phyloP scores from a whole-genome alignment of 768 basidiomycete species.

The Mycena rosella region DNA sequence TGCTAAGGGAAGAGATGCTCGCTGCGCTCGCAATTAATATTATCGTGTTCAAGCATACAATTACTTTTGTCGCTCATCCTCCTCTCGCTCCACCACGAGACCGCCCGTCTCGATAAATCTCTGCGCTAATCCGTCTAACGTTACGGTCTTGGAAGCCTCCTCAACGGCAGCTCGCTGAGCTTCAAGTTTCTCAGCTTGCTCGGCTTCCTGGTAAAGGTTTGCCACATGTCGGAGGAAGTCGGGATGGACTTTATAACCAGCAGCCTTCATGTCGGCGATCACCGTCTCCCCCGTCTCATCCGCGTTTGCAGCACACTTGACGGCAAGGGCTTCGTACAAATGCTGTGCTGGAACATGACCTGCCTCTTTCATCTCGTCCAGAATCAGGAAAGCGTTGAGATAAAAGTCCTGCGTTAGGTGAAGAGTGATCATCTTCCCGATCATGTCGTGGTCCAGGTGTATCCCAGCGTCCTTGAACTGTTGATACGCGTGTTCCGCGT shows the following conservation, averaged over 20 bases:
- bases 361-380: slow-evolving; percentile 87
- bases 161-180: no score
- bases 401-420: slow-evolving; percentile 80
- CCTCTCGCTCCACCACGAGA: slow-evolving; percentile 7
- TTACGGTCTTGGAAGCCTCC: no score
- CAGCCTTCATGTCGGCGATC: slow-evolving; percentile 77
- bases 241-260: slow-evolving; percentile 58
- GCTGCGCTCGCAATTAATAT: no score
- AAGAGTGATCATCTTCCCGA: slow-evolving; percentile 75
- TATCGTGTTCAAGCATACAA: background rate
- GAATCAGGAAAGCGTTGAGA: slow-evolving; percentile 90
- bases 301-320: slow-evolving; percentile 64
- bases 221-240: slow-evolving; percentile 25
- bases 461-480: slow-evolving; percentile 74
- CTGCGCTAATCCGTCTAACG: slow-evolving; percentile 38
- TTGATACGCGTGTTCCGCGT: slow-evolving; percentile 75
- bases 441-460: slow-evolving; percentile 70
- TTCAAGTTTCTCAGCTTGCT: background rate
- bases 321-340: slow-evolving; percentile 72
- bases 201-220: background rate
- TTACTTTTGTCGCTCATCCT: slow-evolving; percentile 10
- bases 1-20: no score
- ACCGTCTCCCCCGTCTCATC: slow-evolving; percentile 77
- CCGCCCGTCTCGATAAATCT: slow-evolving; percentile 52
- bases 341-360: slow-evolving; percentile 63